phyloP scores from a whole-genome alignment of 1,284 basidiomycete genomes.

The Golubevia pallescens region DNA sequence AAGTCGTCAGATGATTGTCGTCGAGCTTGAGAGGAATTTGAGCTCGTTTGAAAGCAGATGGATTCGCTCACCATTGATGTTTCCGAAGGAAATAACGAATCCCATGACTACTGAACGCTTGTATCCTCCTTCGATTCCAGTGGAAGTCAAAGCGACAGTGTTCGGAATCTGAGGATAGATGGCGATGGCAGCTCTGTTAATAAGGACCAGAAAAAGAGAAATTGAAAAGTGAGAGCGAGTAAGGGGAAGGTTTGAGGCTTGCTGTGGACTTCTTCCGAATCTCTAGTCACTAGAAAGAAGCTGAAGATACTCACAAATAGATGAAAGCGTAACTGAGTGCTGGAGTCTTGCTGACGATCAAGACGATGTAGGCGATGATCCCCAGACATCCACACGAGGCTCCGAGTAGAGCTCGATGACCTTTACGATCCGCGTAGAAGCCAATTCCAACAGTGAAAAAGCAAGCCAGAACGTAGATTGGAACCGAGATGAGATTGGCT shows the following conservation, averaged over 20 bases:
- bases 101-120: constrained; percentile 76
- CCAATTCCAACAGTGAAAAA: constrained; percentile 46
- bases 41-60: constrained; percentile 61
- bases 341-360: constrained; percentile 71
- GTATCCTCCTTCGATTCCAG: constrained; percentile 77
- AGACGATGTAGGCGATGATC: constrained; percentile 73
- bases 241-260: too few species aligned
- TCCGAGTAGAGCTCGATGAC: constrained; percentile 29
- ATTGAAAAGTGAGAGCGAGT: too few species aligned
- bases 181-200: constrained; percentile 66
- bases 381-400: constrained; percentile 42
- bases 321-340: constrained; percentile 75
- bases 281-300: neutral
- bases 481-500: constrained; percentile 46
- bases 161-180: constrained; percentile 77
- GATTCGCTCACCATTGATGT: constrained; percentile 51
- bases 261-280: too few species aligned
- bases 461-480: constrained; percentile 29
- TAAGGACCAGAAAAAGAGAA: constrained; percentile 12
- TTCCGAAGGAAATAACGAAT: constrained; percentile 71
- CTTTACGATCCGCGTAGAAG: constrained; percentile 38
- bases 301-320: constrained; percentile 72
- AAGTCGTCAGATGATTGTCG: neutral
- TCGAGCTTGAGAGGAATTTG: neutral
- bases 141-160: constrained; percentile 75